phyloP scores from a whole-genome alignment of 352 stramenopile genomes.

The Pythium phragmiticola region DNA sequence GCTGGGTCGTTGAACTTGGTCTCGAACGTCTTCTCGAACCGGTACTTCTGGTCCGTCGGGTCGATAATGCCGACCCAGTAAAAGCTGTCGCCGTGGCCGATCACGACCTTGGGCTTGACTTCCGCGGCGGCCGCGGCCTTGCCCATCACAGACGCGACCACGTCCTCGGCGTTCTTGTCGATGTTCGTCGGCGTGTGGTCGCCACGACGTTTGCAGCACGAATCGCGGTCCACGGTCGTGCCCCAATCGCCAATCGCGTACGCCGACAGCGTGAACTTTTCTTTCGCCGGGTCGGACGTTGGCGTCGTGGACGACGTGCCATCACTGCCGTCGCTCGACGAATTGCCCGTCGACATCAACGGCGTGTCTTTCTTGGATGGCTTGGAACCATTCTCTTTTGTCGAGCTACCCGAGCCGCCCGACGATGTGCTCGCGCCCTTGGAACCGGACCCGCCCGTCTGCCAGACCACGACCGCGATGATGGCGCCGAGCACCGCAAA shows the following conservation, averaged over 20 bases:
- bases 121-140: conserved; percentile 34
- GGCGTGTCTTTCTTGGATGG: conserved; percentile 1
- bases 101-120: conserved; percentile 50
- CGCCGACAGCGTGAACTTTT: conserved; percentile 48
- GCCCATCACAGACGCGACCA: conserved; percentile 55
- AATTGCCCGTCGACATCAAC: conserved; percentile 7
- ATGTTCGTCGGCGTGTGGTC: conserved; percentile 47
- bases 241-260: conserved; percentile 80
- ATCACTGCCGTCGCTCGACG: conserved; percentile 25
- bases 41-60: conserved; percentile 53
- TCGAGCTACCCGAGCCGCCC: neutral
- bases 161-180: conserved; percentile 74
- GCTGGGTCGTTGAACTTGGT: conserved; percentile 52
- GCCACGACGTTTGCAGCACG: conserved; percentile 60
- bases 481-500: conserved; percentile 44
- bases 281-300: conserved; percentile 57
- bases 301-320: conserved; percentile 23
- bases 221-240: conserved; percentile 60
- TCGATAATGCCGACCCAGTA: conserved; percentile 77
- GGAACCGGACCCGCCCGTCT: conserved; percentile 28
- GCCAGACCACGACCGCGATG: conserved; percentile 46
- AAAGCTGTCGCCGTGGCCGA: conserved; percentile 78
- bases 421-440: conserved; percentile 30
- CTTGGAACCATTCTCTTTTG: neutral
- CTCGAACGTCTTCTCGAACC: conserved; percentile 81